Evolutionary conservation across 306 rosid genomes (phyloP).

Genomic region (Rubus parviflorus): DNA sequence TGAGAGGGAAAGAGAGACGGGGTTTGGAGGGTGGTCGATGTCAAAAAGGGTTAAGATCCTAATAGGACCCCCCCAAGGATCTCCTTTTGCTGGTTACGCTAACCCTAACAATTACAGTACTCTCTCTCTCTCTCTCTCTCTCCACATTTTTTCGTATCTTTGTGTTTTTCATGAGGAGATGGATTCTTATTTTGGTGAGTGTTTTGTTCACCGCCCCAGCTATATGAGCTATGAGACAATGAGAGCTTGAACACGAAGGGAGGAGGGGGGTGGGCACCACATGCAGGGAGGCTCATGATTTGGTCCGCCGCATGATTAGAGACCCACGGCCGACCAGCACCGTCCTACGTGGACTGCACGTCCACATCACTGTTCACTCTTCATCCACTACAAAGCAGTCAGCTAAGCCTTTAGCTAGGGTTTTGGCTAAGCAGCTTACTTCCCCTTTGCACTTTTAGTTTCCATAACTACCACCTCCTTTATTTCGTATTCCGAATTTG

Average conservation of each 20-base stretch:
- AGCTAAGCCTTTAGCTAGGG: background rate
- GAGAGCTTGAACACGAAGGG: slow-evolving; percentile 16
- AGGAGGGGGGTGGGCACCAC: slow-evolving; percentile 44
- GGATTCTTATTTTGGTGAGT: background rate
- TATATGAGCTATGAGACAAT: background rate
- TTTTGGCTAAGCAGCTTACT: background rate
- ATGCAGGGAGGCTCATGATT: slow-evolving; percentile 37
- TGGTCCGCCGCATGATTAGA: slow-evolving; percentile 64
- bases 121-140: slow-evolving; percentile 6
- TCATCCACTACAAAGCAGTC: background rate
- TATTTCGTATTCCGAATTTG: background rate
- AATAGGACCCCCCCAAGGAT: slow-evolving; percentile 61
- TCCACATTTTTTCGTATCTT: background rate
- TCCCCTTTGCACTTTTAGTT: background rate
- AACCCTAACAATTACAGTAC: slow-evolving; percentile 25
- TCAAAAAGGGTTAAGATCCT: slow-evolving; percentile 56
- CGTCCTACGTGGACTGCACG: slow-evolving; percentile 65
- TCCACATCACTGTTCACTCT: slow-evolving; percentile 36
- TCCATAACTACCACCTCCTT: background rate
- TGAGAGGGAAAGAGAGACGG: slow-evolving; percentile 7
- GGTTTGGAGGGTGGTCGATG: slow-evolving; percentile 59
- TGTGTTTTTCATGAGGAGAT: background rate
- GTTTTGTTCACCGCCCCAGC: slow-evolving; percentile 33
- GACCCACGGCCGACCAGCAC: slow-evolving; percentile 73
- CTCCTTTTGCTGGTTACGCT: slow-evolving; percentile 61